A percentile compares a stretch with the other conserved stretches of the same genome.
phyloP scores from a whole-genome alignment of 129 eudicot genomes.

The Silybum marianum region DNA sequence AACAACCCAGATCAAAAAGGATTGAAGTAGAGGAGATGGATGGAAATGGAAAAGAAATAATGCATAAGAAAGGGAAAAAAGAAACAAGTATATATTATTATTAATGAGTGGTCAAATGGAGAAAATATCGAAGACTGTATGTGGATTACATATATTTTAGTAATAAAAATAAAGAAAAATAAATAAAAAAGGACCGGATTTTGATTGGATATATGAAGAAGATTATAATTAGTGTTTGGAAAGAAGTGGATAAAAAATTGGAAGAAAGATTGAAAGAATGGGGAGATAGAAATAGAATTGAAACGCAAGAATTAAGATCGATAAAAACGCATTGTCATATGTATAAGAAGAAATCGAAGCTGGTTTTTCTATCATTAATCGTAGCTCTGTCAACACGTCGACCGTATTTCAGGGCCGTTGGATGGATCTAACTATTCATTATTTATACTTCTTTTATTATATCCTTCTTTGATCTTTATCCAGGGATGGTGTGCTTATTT shows the following conservation, averaged over 20 bases:
- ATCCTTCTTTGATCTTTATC: no score
- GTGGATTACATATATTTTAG: slow-evolving; percentile 10
- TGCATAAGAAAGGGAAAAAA: background rate
- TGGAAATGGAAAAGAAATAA: background rate
- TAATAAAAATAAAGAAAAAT: no score
- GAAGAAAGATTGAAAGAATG: slow-evolving; percentile 17
- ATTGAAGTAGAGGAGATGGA: background rate
- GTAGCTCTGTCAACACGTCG: background rate
- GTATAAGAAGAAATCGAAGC: background rate
- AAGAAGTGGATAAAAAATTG: background rate
- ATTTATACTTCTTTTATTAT: no score
- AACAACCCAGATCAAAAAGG: background rate
- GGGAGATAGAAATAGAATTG: slow-evolving; percentile 22
- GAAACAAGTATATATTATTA: background rate
- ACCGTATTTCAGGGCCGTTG: background rate
- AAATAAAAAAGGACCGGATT: background rate
- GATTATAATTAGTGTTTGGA: background rate
- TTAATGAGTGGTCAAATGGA: slow-evolving; percentile 14
- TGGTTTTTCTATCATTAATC: no score
- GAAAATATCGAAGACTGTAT: slow-evolving; percentile 7
- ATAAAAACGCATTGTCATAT: slow-evolving; percentile 22
- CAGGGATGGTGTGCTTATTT: no score
- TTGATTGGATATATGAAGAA: slow-evolving; percentile 6
- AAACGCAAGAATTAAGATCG: slow-evolving; percentile 31
- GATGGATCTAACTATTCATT: background rate